Evolutionary conservation across 2,329 filamentous ascomycete genomes (phyloP), one percentile per base, ranked within the genome.

Genomic region (Beauveria australis): DNA sequence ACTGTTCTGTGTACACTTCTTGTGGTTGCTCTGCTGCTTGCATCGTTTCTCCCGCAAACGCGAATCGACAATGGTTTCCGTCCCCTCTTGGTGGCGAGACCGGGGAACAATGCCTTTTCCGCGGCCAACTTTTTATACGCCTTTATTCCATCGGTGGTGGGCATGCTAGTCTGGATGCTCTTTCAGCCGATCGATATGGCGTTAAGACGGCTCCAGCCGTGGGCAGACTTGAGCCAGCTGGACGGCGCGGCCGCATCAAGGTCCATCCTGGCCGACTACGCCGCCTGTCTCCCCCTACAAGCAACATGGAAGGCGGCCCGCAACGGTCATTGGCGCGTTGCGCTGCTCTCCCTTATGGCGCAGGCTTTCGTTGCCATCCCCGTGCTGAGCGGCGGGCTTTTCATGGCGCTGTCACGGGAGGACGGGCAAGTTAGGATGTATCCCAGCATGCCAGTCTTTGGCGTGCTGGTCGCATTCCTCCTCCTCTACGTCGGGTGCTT

Each of bases 91-190:
- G 75, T 79, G 10, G 85, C 87, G 0, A 76, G 78, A 3, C 84
- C 90, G 1, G 76, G 81, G 3, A 68, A 74, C 0, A 78, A 77
- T 28, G 89, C 88, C 19, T 97, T 95, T 73, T 95, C 91, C 1
- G 79, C 89, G 0, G 90, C 91, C 54, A 91, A 96, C 73, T 97
- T 97, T 74, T 76, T 96, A 55, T 97, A 92, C 77, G 85, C 83
- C 63, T 91, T 92, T 72, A 60, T 92, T 24, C 89, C 89, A 0
- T 83, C 87, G 3, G 66, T 89, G 0, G 70, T 92, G 30, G 89
- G 86, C 5, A 83, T 86, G 67, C 65, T 89, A 18, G 74, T 90
- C 53, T 89, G 87, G 70, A 79, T 91, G 51, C 71, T 81, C 55
- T 86, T 90, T 71, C 82, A 89, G 63, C 80, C 82, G 37, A 73